Conservation (phyloP, 2,329 filamentous ascomycete genomes). For the Neonectria ditissima region DNA sequence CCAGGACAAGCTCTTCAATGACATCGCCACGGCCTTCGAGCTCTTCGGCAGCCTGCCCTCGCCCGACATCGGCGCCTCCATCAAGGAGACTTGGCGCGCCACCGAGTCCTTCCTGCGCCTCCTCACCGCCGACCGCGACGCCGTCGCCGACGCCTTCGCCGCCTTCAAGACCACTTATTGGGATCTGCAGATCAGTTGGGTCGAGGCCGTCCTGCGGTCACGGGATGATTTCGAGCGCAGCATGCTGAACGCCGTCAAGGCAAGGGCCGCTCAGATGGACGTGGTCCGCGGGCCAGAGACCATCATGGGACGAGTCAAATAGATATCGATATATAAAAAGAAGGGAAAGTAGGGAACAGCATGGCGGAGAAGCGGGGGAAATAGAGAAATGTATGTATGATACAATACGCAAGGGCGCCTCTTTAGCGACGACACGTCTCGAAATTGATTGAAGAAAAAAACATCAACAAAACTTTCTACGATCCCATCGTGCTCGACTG, state of each 20-base stretch:
- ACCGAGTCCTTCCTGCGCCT: conserved; percentile 86
- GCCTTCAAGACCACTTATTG: conserved; percentile 88
- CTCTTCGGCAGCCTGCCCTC: conserved; percentile 83
- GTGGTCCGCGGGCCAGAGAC: conserved; percentile 87
- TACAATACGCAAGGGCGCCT: conserved; percentile 21
- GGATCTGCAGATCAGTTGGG: conserved; percentile 95
- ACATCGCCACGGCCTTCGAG: conserved; percentile 89
- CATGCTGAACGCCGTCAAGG: conserved; percentile 90
- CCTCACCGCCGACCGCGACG: conserved; percentile 79
- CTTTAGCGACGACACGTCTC: conserved; percentile 22
- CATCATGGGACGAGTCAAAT: conserved; percentile 94
- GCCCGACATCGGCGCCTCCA: conserved; percentile 74
- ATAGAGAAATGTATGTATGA: conserved; percentile 20
- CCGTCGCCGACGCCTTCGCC: conserved; percentile 82
- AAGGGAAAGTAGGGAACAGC: background rate
- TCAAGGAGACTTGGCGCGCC: conserved; percentile 93
- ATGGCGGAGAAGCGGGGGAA: background rate
- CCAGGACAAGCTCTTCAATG: conserved; percentile 92
- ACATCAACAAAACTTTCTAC: conserved; percentile 8
- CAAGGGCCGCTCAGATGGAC: conserved; percentile 85
- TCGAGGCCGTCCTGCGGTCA: conserved; percentile 87
- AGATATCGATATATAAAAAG: conserved; percentile 28
- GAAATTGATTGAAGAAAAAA: conserved; percentile 1
- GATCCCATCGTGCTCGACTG: conserved; percentile 10
- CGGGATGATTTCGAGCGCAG: conserved; percentile 94